A percentile compares a stretch with the other conserved stretches of the same genome.
Evolutionary conservation across 441 rosid species (phyloP).

Genomic region (Breynia disticha): DNA sequence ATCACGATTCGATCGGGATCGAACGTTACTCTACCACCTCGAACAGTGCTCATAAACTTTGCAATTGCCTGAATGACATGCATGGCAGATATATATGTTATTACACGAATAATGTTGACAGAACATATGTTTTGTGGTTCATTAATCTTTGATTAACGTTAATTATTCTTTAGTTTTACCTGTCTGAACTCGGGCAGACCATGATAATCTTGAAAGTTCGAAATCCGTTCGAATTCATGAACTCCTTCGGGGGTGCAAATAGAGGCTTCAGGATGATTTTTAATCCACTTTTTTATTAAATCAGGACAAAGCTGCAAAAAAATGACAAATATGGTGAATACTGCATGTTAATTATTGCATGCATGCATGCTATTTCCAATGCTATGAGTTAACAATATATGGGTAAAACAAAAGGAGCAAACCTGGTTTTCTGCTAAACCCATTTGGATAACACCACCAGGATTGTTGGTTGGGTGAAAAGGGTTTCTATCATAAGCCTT

Average conservation of each 20-base stretch:
- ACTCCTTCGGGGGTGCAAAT: slow-evolving; percentile 61
- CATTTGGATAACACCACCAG: slow-evolving; percentile 84
- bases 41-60: slow-evolving; percentile 66
- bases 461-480: slow-evolving; percentile 52
- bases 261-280: slow-evolving; percentile 58
- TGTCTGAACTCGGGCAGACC: slow-evolving; percentile 76
- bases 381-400: neutral
- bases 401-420: neutral
- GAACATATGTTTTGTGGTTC: too few species aligned
- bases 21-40: slow-evolving; percentile 48
- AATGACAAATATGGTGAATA: neutral
- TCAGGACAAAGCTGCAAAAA: slow-evolving; percentile 62
- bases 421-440: slow-evolving; percentile 97
- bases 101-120: neutral
- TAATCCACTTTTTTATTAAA: slow-evolving; percentile 55
- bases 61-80: slow-evolving; percentile 55
- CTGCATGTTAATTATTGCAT: too few species aligned
- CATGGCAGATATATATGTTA: neutral
- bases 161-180: slow-evolving; percentile 23
- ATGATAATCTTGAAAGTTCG: slow-evolving; percentile 72
- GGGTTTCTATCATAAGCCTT: slow-evolving; percentile 75
- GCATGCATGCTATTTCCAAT: too few species aligned
- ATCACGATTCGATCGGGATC: slow-evolving; percentile 75
- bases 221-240: slow-evolving; percentile 44
- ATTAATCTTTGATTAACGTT: neutral